Evolutionary conservation across 441 rosid genomes (phyloP), one percentile per base, ranked within the genome.

Genomic region (Adansonia madagascariensis): DNA sequence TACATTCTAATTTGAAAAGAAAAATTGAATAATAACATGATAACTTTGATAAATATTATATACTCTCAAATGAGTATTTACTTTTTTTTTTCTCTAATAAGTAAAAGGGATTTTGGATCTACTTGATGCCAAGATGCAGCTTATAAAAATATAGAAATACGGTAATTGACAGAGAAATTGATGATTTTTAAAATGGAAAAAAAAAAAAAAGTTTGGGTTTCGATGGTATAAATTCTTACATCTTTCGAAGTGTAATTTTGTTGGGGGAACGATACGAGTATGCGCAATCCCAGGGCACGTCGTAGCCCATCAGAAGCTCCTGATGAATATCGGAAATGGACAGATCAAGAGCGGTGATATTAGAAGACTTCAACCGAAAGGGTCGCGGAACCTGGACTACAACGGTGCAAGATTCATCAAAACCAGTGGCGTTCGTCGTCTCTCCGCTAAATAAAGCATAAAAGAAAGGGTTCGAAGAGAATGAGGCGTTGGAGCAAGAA

Each of bases 401-500:
- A 17, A 72, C 43, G 1, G 15, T 27, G 47, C 63, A 71, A n/a
- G 46, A 14, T 20, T 52, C 63, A 55, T 17, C 15, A n/a, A 72
- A 55, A 56, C 31, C 75, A 9, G 74, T 31, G 7, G 27, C 17
- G 5, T 50, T 52, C 24, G 18, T n/a, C 4, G 31, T 43, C n/a
- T 18, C n/a, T 17, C 47, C 24, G 6, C 24, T 5, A 35, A 55
- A 41, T 35, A 72, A 31, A 55, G 49, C 74, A 52, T 71, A 71
- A n/a, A 72, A 35, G 46, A 35, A 72, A 53, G 64, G 46, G 46
- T 71, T 9, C 3, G 64, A 27, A 72, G 52, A 56, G 46, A 39
- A 52, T 7, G 75, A 71, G 8, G 75, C 22, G 47, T 55, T 71
- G 27, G 50, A 8, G 53, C 63, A 55, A 7, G 64, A 31, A 72